These are phyloP conservation scores for Daldinia loculata DNA, from an alignment of 495 filamentous ascomycete species.

Conservation along the genomic window DNA sequence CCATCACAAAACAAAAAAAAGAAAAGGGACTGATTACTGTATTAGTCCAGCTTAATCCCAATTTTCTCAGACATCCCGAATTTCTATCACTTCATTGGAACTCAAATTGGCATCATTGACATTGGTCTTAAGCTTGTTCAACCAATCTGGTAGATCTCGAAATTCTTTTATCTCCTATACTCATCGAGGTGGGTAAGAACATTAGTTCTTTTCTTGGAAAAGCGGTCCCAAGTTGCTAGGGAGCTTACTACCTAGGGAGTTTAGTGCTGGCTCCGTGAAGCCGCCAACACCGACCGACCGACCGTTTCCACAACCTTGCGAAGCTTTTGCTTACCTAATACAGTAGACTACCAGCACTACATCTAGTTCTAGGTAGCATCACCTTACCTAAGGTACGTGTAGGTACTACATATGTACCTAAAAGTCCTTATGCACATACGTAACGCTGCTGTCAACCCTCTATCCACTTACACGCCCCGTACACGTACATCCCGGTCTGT, in stretches of 20 bases:
- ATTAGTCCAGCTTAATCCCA: slow-evolving; percentile 14
- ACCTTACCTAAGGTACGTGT: not conserved
- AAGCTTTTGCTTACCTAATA: not conserved
- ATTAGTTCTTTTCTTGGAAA: slow-evolving; percentile 6
- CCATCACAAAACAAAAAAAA: slow-evolving; percentile 14
- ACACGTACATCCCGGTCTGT: slow-evolving; percentile 27
- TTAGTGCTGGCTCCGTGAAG: not conserved
- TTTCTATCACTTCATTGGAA: slow-evolving; percentile 22
- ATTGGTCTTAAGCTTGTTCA: slow-evolving; percentile 22
- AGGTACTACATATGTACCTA: not conserved
- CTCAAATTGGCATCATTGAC: slow-evolving; percentile 23
- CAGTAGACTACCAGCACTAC: not conserved
- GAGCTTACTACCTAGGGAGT: not conserved
- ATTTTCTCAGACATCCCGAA: not conserved
- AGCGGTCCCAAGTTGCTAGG: not conserved
- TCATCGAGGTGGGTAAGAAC: slow-evolving; percentile 1
- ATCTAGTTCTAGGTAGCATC: not conserved
- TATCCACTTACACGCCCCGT: slow-evolving; percentile 9
- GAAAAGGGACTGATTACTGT: slow-evolving; percentile 17
- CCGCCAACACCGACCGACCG: not conserved
- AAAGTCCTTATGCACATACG: slow-evolving; percentile 9
- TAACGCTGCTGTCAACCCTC: slow-evolving; percentile 36
- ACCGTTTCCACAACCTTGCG: not conserved
- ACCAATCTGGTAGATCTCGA: slow-evolving; percentile 18
- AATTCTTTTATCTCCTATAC: slow-evolving; percentile 16